Evolutionary conservation across 768 basidiomycete genomes (phyloP).

Genomic region (Pholiota microspora): DNA sequence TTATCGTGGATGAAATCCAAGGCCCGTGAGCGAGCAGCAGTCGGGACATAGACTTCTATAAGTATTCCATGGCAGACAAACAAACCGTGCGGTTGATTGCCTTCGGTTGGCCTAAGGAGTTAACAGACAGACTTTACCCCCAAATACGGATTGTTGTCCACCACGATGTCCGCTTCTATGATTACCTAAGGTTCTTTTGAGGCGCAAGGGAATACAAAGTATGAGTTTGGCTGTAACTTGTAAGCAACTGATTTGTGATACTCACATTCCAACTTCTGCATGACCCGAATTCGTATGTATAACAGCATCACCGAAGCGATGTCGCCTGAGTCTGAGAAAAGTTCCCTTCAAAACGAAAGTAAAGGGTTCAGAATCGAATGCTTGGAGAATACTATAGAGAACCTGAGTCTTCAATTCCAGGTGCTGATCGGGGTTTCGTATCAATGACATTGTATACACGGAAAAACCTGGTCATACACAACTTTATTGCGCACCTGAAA

Average conservation of each 20-base stretch:
- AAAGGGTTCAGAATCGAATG: neutral
- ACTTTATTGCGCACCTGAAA: neutral
- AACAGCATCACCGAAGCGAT: neutral
- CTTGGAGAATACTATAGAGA: too few relatives aligned
- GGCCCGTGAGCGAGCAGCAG: neutral
- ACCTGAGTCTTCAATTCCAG: too few relatives aligned
- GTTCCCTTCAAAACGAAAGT: neutral
- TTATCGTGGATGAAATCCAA: neutral
- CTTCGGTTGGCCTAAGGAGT: too few relatives aligned
- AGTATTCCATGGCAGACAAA: neutral
- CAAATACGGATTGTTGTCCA: neutral
- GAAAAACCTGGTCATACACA: too few relatives aligned
- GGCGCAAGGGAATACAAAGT: neutral
- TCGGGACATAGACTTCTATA: neutral
- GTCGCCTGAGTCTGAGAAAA: neutral
- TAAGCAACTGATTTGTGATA: neutral
- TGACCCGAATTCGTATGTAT: neutral
- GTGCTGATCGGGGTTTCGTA: too few relatives aligned
- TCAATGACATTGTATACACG: too few relatives aligned
- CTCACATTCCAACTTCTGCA: neutral
- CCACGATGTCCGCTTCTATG: constrained; percentile 2
- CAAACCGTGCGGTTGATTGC: neutral
- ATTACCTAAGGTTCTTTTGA: neutral
- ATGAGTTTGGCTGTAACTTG: neutral
- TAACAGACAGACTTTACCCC: neutral